These are phyloP conservation scores for Naganishia friedmannii DNA, from an alignment of 768 basidiomycete species.

Conservation along the genomic window DNA sequence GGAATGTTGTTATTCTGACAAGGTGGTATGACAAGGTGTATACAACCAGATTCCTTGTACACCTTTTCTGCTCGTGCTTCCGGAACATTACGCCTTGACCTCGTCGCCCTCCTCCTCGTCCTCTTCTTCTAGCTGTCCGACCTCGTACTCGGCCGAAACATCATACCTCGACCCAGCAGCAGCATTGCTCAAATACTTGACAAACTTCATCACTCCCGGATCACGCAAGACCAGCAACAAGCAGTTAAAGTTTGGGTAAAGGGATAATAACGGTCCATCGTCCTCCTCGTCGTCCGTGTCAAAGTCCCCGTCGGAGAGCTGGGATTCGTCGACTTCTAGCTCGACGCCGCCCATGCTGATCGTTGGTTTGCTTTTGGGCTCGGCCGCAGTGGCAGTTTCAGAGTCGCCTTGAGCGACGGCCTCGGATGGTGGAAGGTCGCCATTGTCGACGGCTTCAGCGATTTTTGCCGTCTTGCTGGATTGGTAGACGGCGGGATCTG, in stretches of 20 bases:
- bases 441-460: constrained; percentile 28
- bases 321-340: constrained; percentile 50
- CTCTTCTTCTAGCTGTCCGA: constrained; percentile 52
- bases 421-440: constrained; percentile 10
- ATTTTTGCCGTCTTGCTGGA: constrained; percentile 50
- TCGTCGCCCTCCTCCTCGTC: constrained; percentile 56
- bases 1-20: neutral
- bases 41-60: constrained; percentile 4
- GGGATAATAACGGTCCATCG: constrained; percentile 74
- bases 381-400: neutral
- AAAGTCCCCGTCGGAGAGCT: constrained; percentile 50
- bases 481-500: constrained; percentile 91
- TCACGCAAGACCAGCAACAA: constrained; percentile 85
- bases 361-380: constrained; percentile 31
- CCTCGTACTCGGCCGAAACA: constrained; percentile 73
- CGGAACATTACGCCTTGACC: neutral
- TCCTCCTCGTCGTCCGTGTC: constrained; percentile 56
- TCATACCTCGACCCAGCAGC: constrained; percentile 93
- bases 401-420: constrained; percentile 10
- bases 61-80: neutral
- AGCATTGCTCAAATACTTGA: constrained; percentile 87
- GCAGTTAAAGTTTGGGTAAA: constrained; percentile 84
- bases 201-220: constrained; percentile 87
- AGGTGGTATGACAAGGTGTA: constrained; percentile 4
- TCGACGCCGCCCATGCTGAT: constrained; percentile 46